phyloP scores from a whole-genome alignment of 306 rosid genomes.

The Albizia julibrissin region DNA sequence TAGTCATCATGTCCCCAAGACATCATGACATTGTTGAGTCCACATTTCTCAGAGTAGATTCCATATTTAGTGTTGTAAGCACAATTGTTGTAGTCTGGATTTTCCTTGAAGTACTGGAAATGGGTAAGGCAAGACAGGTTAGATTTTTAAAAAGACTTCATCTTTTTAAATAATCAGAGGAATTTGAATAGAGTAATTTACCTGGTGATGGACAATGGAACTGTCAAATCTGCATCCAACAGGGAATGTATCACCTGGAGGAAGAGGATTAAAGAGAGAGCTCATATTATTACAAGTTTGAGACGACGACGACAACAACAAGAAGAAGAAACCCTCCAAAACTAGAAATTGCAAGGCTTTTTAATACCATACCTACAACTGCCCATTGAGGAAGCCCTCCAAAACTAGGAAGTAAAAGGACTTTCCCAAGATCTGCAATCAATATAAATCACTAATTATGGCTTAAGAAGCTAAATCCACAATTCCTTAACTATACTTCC shows the following conservation, averaged over 20 bases:
- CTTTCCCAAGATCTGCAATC: slow-evolving; percentile 53
- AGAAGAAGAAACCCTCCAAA: slow-evolving; percentile 20
- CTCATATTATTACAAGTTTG: neutral
- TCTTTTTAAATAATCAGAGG: neutral
- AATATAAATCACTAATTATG: slow-evolving; percentile 2
- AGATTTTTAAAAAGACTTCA: neutral
- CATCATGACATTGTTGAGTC: slow-evolving; percentile 43
- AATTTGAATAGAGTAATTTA: neutral
- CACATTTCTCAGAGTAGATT: slow-evolving; percentile 42
- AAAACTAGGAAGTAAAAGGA: slow-evolving; percentile 41
- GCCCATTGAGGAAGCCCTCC: slow-evolving; percentile 59
- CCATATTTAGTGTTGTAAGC: slow-evolving; percentile 42
- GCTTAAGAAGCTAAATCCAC: neutral
- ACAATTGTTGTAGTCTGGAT: slow-evolving; percentile 35
- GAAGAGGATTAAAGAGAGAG: neutral
- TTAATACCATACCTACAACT: slow-evolving; percentile 39
- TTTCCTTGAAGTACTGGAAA: slow-evolving; percentile 44
- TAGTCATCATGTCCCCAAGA: slow-evolving; percentile 64
- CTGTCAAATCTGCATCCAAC: slow-evolving; percentile 49
- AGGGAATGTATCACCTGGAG: slow-evolving; percentile 48
- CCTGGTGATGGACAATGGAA: slow-evolving; percentile 45
- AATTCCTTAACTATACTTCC: neutral
- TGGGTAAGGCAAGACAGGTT: neutral
- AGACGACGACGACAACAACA: too few species aligned
- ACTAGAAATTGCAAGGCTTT: neutral